These are phyloP conservation scores for Isoetes engelmannii DNA, from an alignment of 83 land plant genomes.

Conservation along the genomic window DNA sequence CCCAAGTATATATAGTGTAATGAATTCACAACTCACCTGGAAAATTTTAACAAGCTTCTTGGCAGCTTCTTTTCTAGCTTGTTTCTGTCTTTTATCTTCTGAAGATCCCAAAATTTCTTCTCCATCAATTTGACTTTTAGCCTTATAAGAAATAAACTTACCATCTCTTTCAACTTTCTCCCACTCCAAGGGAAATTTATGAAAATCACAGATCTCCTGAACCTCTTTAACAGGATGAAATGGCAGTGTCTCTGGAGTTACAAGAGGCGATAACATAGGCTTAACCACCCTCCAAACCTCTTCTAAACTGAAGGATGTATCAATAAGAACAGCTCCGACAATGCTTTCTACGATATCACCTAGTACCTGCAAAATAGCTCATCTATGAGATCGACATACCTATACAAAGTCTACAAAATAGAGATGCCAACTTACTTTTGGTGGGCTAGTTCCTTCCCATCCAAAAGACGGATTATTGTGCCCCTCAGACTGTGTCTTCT, in stretches of 20 bases:
- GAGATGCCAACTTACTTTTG: neutral
- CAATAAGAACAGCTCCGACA: constrained; percentile 80
- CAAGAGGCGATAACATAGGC: constrained; percentile 73
- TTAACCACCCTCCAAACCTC: constrained; percentile 67
- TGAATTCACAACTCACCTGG: constrained; percentile 3
- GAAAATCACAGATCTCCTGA: constrained; percentile 51
- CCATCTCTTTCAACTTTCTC: constrained; percentile 25
- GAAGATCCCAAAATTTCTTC: constrained; percentile 12
- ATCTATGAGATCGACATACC: neutral
- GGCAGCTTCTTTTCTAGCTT: constrained; percentile 31
- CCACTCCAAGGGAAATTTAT: constrained; percentile 44
- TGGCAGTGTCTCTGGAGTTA: constrained; percentile 73
- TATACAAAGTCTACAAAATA: neutral
- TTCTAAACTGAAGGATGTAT: constrained; percentile 55
- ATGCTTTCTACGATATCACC: constrained; percentile 94
- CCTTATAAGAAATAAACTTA: constrained; percentile 3
- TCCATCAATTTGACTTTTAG: constrained; percentile 16
- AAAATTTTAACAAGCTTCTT: constrained; percentile 15
- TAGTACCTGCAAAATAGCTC: constrained; percentile 49
- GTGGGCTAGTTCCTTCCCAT: constrained; percentile 17
- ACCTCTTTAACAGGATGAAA: constrained; percentile 65
- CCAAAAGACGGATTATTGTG: constrained; percentile 19
- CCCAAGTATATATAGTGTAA: no score
- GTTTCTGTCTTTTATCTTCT: constrained; percentile 14
- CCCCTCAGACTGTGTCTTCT: constrained; percentile 18